These are phyloP conservation scores for Spizellomyces sp. DNA, from an alignment of 192 early-diverging fungal species.

Conservation along the genomic window DNA sequence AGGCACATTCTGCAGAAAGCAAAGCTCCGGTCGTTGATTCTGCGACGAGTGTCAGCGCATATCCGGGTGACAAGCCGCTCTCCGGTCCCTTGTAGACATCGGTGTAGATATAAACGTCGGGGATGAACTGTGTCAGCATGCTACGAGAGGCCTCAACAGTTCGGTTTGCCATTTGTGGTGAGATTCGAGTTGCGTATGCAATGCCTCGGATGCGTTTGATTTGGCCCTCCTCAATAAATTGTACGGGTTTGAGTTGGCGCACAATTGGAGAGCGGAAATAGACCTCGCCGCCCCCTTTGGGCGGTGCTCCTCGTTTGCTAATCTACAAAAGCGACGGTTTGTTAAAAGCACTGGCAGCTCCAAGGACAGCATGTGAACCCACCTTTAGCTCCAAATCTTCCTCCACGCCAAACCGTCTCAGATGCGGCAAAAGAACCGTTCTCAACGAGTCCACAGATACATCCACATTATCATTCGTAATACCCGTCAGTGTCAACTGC, in stretches of 20 bases:
- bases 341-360: too few relatives aligned
- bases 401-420: conserved; percentile 85
- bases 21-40: conserved; percentile 85
- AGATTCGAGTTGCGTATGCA: conserved; percentile 87
- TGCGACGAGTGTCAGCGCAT: conserved; percentile 88
- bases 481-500: conserved; percentile 79
- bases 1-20: conserved; percentile 85
- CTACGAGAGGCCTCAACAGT: conserved; percentile 84
- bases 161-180: conserved; percentile 93
- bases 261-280: conserved; percentile 85
- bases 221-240: conserved; percentile 80
- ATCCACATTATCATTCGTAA: conserved; percentile 94
- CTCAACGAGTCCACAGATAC: conserved; percentile 89
- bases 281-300: conserved; percentile 91
- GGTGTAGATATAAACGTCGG: conserved; percentile 96
- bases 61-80: conserved; percentile 82
- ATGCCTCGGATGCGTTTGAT: conserved; percentile 96
- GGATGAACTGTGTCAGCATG: conserved; percentile 89
- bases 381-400: conserved; percentile 78
- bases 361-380: too few relatives aligned
- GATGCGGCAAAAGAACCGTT: conserved; percentile 83
- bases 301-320: conserved; percentile 84
- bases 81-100: conserved; percentile 98
- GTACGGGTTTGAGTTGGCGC: conserved; percentile 71
- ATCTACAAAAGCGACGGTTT: conserved; percentile 49